Conservation (phyloP, 208 protist species). For the Wallacemonas sp. region DNA sequence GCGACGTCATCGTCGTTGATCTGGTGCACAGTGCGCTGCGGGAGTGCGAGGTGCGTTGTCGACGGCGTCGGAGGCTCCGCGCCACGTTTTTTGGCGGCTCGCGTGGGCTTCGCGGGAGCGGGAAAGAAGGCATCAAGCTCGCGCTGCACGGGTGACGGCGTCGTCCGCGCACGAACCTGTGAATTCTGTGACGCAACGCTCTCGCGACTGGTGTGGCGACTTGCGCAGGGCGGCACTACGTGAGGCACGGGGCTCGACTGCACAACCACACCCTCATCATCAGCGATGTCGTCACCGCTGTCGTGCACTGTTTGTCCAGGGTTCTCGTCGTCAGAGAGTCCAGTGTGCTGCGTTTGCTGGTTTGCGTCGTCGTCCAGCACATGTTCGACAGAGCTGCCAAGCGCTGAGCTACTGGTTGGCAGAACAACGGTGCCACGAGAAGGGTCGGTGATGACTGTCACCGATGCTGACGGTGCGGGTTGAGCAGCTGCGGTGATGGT, state of each 20-base stretch:
- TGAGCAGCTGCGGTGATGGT: too few species aligned
- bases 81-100: neutral
- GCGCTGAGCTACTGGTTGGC: too few species aligned
- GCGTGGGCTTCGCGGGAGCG: neutral
- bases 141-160: slow-evolving; percentile 31
- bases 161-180: slow-evolving; percentile 4
- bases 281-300: neutral
- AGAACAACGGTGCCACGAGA: too few species aligned
- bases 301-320: neutral
- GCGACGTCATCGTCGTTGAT: too few species aligned
- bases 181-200: neutral
- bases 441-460: too few species aligned
- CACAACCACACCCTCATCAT: neutral
- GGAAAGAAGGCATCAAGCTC: slow-evolving; percentile 46
- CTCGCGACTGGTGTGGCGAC: neutral
- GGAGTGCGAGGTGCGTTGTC: slow-evolving; percentile 3
- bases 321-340: neutral
- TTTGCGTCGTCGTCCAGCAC: too few species aligned
- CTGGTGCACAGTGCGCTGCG: too few species aligned
- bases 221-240: neutral
- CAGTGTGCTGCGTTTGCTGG: too few species aligned
- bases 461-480: too few species aligned
- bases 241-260: neutral
- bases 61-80: neutral
- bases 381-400: too few species aligned